Conservation (phyloP, 352 stramenopile genomes). For the Phytophthora megakarya region DNA sequence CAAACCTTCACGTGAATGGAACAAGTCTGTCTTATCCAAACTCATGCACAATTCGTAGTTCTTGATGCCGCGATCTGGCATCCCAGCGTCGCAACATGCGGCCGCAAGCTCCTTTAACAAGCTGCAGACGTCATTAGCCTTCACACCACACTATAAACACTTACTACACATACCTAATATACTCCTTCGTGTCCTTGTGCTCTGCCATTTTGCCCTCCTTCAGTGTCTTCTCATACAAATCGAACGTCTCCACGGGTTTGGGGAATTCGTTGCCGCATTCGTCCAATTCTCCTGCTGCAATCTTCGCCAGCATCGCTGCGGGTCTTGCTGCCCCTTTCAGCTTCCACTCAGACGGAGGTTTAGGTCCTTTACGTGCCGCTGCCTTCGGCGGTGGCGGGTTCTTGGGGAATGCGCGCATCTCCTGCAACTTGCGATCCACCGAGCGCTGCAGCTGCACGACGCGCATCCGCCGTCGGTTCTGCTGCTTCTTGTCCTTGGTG, state of each 20-base stretch:
- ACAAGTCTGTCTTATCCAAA: constrained; percentile 66
- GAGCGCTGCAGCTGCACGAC: constrained; percentile 80
- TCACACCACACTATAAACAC: not conserved
- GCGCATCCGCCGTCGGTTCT: constrained; percentile 75
- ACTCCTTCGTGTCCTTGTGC: constrained; percentile 68
- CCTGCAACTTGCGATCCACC: constrained; percentile 72
- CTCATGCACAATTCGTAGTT: constrained; percentile 84
- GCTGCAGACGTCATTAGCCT: constrained; percentile 10
- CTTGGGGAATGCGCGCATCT: constrained; percentile 65
- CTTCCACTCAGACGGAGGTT: constrained; percentile 71
- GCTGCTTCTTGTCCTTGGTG: constrained; percentile 65
- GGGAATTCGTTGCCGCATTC: constrained; percentile 74
- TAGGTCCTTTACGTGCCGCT: constrained; percentile 57
- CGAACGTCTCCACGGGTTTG: constrained; percentile 76
- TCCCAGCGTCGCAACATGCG: constrained; percentile 71
- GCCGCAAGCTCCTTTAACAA: constrained; percentile 72
- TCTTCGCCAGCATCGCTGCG: constrained; percentile 72
- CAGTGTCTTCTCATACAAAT: constrained; percentile 69
- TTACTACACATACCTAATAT: constrained; percentile 49
- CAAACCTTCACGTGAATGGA: constrained; percentile 70
- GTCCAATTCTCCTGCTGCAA: constrained; percentile 79
- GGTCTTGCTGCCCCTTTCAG: constrained; percentile 77
- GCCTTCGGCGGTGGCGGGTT: constrained; percentile 43
- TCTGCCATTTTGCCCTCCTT: constrained; percentile 59
- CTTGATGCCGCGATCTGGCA: constrained; percentile 79